Conservation (phyloP, 306 rosid species). For the Ormosia semicastrata region DNA sequence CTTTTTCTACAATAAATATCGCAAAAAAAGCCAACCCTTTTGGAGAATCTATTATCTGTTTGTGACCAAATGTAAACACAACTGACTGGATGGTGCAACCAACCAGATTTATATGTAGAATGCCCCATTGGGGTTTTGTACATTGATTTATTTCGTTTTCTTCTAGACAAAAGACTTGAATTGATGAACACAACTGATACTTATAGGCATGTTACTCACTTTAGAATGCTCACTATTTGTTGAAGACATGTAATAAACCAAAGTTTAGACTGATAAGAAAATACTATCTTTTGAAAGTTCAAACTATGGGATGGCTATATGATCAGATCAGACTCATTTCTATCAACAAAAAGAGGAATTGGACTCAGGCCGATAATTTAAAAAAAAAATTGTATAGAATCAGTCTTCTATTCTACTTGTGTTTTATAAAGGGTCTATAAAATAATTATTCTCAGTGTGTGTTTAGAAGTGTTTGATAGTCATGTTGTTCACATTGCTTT, state of each 20-base stretch:
- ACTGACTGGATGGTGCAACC: not conserved
- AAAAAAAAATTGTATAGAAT: conserved; percentile 34
- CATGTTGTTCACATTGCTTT: conserved; percentile 30
- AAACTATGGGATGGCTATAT: not conserved
- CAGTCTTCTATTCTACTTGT: conserved; percentile 15
- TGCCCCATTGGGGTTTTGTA: not conserved
- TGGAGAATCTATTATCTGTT: not conserved
- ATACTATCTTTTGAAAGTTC: conserved; percentile 28
- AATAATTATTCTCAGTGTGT: not conserved
- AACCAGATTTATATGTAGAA: not conserved
- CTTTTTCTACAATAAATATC: conserved; percentile 39
- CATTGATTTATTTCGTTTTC: not conserved
- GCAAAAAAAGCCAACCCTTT: conserved; percentile 25
- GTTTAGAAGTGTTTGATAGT: not conserved
- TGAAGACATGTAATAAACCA: conserved; percentile 27
- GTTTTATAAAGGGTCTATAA: conserved; percentile 31
- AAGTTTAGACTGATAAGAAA: conserved; percentile 27
- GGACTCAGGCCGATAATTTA: conserved; percentile 14
- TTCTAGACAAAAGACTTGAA: not conserved
- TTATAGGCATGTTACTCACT: not conserved
- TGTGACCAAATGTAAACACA: conserved; percentile 18
- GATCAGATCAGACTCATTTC: conserved; percentile 29
- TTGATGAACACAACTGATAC: not conserved
- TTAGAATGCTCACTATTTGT: conserved; percentile 26
- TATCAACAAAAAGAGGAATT: conserved; percentile 27